phyloP scores from a whole-genome alignment of 1,139 yeast species.

The Blastobotrys capitulatus region DNA sequence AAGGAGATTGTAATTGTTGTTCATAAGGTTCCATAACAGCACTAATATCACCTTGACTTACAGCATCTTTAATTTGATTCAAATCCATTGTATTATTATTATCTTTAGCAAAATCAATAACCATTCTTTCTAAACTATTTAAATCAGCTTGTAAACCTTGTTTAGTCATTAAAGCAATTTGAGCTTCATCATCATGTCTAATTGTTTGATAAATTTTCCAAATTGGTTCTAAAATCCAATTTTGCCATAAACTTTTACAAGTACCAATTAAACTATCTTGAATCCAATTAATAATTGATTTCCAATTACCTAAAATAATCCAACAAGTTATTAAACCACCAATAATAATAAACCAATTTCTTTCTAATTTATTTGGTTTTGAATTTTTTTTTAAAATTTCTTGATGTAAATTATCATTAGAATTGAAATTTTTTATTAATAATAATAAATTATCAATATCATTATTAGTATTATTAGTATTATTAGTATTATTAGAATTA shows the following conservation, averaged over 20 bases:
- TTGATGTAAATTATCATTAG: not conserved
- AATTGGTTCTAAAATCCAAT: constrained; percentile 83
- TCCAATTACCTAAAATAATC: constrained; percentile 46
- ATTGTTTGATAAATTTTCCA: constrained; percentile 69
- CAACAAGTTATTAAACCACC: constrained; percentile 29
- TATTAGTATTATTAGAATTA: not conserved
- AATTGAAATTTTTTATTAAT: constrained; percentile 4
- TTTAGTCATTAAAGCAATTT: constrained; percentile 71
- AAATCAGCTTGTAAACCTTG: constrained; percentile 75
- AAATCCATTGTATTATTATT: constrained; percentile 18
- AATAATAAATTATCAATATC: not conserved
- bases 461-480: not conserved
- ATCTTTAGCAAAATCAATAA: constrained; percentile 61
- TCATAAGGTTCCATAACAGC: constrained; percentile 78
- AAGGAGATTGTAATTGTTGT: constrained; percentile 62
- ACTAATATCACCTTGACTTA: constrained; percentile 66
- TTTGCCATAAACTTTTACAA: constrained; percentile 56
- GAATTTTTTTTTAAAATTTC: not conserved
- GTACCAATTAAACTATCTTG: constrained; percentile 59
- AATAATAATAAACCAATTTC: constrained; percentile 62
- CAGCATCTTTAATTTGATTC: constrained; percentile 31
- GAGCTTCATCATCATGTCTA: constrained; percentile 69
- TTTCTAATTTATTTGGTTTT: constrained; percentile 45
- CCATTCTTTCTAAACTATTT: constrained; percentile 82
- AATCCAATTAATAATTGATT: constrained; percentile 51